Base-by-base conservation (phyloP, 2,329 filamentous ascomycete genomes). In the Calonectria henricotiae region DNA sequence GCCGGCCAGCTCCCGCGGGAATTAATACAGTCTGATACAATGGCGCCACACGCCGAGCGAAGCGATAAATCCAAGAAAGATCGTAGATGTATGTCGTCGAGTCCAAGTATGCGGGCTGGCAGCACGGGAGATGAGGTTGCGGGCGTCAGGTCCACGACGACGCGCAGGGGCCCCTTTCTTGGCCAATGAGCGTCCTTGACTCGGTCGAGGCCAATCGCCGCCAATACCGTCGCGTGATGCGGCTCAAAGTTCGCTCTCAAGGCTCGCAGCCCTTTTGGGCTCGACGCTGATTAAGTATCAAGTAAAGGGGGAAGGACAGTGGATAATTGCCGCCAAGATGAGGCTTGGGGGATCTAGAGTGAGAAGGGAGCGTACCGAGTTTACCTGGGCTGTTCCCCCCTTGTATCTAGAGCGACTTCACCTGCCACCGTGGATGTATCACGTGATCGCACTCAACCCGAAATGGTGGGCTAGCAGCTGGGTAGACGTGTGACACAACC, bases 1-100 rank as follows among this genome's bases (percentile, higher is more conserved):
- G 6, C 23, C 46, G 25, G 30, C 32, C 23, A 30, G 17, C 20
- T 47, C 20, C 17, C 15, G 27, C 20, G 20, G 13, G 9, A 17
- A 47, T 49, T 41, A 39, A 35, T 60, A 60, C 41, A 66, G 15
- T n/a, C 25, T 27, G 5, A 27, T 47, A 39, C 63, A 49, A 15
- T 25, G 20, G 15, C 39, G 15, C 20, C 55, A 17, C 5, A 20
- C 30, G 4, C 11, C 20, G 20, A 9, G 20, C 7, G 15, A 66
- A 49, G 54, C 5, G 30, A 49, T 35, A 30, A 60, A 23, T 37
- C 51, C 32, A 47, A 58, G 43, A 46, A 66, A 47, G 27, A 20
- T 27, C n/a, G 63, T n/a, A 41, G 51, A 47, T 47, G 51, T 66
- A 20, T 7, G 27, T 30, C 49, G 63, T 30, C 39, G 51, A 27